phyloP scores from a whole-genome alignment of 805 yeast species.

The Wickerhamomyces silvicola region DNA sequence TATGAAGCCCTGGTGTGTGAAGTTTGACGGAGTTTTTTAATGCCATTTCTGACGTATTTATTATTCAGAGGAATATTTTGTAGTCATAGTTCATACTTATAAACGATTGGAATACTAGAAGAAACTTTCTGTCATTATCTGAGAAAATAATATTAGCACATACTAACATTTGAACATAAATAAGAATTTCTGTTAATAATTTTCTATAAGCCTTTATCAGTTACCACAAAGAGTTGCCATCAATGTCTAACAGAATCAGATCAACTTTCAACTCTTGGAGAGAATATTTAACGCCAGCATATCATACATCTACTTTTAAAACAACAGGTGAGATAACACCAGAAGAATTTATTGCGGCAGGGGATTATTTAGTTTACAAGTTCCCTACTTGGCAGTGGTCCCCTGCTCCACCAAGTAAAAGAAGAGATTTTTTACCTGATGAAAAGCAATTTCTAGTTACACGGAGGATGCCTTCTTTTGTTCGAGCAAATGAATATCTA shows the following conservation, averaged over 20 bases:
- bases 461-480: slow-evolving; percentile 80
- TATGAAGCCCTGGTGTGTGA: no score
- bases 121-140: no score
- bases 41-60: not conserved
- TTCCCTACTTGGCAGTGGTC: slow-evolving; percentile 98
- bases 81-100: not conserved
- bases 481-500: slow-evolving; percentile 53
- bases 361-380: slow-evolving; percentile 83
- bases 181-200: not conserved
- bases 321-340: slow-evolving; percentile 92
- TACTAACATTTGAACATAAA: not conserved
- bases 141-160: not conserved
- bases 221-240: slow-evolving; percentile 1
- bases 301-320: slow-evolving; percentile 78
- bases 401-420: slow-evolving; percentile 45
- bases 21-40: no score
- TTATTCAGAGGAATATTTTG: not conserved
- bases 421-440: slow-evolving; percentile 68
- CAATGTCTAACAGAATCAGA: slow-evolving; percentile 40
- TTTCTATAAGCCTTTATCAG: not conserved
- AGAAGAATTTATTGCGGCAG: slow-evolving; percentile 90
- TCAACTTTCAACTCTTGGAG: slow-evolving; percentile 78
- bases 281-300: slow-evolving; percentile 89
- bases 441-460: slow-evolving; percentile 88
- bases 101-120: no score